phyloP scores from a whole-genome alignment of 1,139 yeast species.

The Geotrichum histeridarum region DNA sequence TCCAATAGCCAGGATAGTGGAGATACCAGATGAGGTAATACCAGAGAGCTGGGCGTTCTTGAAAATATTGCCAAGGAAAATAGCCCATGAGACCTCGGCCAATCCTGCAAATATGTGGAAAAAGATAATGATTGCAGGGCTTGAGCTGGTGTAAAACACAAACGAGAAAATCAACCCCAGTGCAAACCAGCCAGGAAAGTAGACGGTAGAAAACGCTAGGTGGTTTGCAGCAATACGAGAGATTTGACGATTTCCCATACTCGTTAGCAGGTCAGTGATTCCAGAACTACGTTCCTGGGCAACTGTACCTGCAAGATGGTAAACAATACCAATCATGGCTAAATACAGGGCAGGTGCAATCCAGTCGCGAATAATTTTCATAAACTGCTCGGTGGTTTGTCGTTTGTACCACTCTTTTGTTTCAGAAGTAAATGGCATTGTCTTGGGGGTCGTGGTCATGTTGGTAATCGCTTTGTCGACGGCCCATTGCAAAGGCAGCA shows the following conservation, averaged over 20 bases:
- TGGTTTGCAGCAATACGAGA: constrained; percentile 32
- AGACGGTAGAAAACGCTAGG: constrained; percentile 32
- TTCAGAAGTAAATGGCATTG: constrained; percentile 34
- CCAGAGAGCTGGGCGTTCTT: constrained; percentile 37
- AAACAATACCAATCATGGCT: constrained; percentile 37
- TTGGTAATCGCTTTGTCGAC: constrained; percentile 36
- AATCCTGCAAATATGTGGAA: constrained; percentile 37
- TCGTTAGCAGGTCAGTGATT: constrained; percentile 32
- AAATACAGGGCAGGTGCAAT: constrained; percentile 38
- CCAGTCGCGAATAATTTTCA: constrained; percentile 33
- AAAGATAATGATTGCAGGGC: constrained; percentile 32
- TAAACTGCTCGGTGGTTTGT: constrained; percentile 28
- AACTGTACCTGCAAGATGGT: constrained; percentile 36
- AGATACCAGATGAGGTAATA: constrained; percentile 34
- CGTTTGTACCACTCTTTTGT: constrained; percentile 28
- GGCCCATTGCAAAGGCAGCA: constrained; percentile 39
- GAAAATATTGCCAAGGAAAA: constrained; percentile 35
- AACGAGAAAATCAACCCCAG: constrained; percentile 29
- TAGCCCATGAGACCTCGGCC: constrained; percentile 33
- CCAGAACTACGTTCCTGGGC: constrained; percentile 37
- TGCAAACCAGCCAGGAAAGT: constrained; percentile 35
- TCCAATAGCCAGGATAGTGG: constrained; percentile 35
- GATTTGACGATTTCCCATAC: constrained; percentile 34
- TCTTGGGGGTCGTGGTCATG: constrained; percentile 29
- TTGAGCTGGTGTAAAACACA: constrained; percentile 30